Conservation (phyloP, 768 basidiomycete species). For the Macrolepiota albuminosa region DNA sequence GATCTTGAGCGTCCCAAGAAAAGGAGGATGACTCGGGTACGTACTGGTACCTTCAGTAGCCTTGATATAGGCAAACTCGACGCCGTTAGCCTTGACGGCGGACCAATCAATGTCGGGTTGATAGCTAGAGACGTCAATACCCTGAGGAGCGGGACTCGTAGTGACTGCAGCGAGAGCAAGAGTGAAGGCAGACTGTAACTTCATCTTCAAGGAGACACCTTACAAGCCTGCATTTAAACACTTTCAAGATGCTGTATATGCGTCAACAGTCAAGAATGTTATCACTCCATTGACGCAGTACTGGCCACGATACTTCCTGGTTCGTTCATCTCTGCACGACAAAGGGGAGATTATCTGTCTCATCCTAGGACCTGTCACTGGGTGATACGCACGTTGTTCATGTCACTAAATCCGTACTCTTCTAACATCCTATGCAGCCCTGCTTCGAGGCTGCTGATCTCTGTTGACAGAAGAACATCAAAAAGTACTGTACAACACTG, state of each 20-base stretch:
- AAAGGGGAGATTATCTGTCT: not conserved
- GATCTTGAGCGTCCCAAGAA: not conserved
- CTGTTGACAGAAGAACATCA: not conserved
- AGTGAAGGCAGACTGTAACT: conserved; percentile 12
- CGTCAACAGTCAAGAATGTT: not conserved
- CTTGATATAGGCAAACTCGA: conserved; percentile 60
- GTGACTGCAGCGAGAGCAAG: conserved; percentile 12
- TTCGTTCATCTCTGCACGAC: not conserved
- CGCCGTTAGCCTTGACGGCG: conserved; percentile 44
- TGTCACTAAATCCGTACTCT: not conserved
- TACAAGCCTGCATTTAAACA: not conserved
- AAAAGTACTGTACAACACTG: not conserved
- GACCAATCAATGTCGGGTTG: conserved; percentile 50
- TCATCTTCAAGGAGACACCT: conserved; percentile 9
- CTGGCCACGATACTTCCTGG: not conserved
- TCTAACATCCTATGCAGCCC: not conserved
- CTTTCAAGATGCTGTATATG: conserved; percentile 4
- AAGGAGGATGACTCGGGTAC: not conserved
- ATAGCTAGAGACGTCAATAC: conserved; percentile 52
- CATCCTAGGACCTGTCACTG: not conserved
- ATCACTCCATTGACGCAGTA: too few relatives aligned
- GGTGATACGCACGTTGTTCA: not conserved
- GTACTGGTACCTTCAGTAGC: conserved; percentile 46
- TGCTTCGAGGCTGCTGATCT: not conserved
- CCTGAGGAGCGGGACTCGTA: conserved; percentile 31